Percentiles rank a stretch among this genome's conserved stretches.
phyloP scores from a whole-genome alignment of 441 rosid species.

The Gossypium lobatum region DNA sequence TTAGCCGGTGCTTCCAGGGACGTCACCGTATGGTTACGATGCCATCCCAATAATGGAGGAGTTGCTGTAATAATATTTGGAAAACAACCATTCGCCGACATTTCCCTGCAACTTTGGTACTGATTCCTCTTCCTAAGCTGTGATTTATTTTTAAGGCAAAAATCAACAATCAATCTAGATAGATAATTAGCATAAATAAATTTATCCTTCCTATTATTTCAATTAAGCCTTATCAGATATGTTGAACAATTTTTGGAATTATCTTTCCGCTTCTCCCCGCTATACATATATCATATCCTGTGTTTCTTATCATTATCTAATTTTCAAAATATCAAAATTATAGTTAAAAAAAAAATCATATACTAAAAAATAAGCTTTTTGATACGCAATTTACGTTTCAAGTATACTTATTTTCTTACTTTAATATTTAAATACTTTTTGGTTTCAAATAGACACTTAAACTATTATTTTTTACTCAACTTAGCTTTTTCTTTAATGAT shows the following conservation, averaged over 20 bases:
- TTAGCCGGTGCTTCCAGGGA: background rate
- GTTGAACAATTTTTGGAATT: background rate
- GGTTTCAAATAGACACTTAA: too few species aligned
- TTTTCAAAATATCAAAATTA: too few species aligned
- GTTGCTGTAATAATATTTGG: background rate
- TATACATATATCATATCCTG: background rate
- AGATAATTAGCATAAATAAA: background rate
- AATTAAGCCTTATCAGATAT: background rate
- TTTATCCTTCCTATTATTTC: background rate
- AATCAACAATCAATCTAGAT: background rate
- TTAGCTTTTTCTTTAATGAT: too few species aligned
- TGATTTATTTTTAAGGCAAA: background rate
- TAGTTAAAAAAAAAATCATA: too few species aligned
- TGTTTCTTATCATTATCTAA: too few species aligned
- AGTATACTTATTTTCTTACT: too few species aligned
- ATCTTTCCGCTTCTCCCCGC: background rate
- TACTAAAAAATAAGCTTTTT: too few species aligned
- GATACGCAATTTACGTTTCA: too few species aligned
- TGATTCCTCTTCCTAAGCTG: background rate
- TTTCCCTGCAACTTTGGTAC: background rate
- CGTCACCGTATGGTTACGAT: background rate
- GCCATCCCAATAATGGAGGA: conserved; percentile 1
- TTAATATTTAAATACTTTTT: too few species aligned
- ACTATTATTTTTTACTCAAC: too few species aligned
- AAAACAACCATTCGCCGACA: background rate